phyloP scores from a whole-genome alignment of 129 eudicot genomes.

The Flaveria bidentis region DNA sequence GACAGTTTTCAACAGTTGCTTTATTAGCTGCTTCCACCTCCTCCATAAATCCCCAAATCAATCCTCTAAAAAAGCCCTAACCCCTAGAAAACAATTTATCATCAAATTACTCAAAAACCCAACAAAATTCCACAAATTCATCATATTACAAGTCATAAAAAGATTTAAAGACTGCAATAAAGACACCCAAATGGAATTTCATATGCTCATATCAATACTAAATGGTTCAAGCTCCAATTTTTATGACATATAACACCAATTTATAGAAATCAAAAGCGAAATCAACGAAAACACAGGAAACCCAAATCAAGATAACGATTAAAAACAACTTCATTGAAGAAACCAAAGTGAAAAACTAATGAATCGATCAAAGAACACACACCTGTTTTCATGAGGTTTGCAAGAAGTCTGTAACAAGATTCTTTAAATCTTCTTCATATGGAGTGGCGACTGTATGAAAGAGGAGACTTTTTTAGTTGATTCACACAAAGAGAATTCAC shows the following conservation, averaged over 20 bases:
- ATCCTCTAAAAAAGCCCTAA: neutral
- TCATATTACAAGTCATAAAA: neutral
- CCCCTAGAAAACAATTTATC: too few relatives aligned
- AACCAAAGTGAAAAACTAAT: slow-evolving; percentile 8
- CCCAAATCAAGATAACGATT: slow-evolving; percentile 25
- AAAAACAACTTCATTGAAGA: slow-evolving; percentile 15
- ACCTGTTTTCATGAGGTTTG: slow-evolving; percentile 43
- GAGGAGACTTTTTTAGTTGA: slow-evolving; percentile 53
- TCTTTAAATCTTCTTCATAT: slow-evolving; percentile 47
- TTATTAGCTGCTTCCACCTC: slow-evolving; percentile 82
- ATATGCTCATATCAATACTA: slow-evolving; percentile 9
- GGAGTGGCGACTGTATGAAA: slow-evolving; percentile 56
- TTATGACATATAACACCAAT: neutral
- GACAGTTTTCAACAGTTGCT: slow-evolving; percentile 82
- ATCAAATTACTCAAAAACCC: slow-evolving; percentile 15
- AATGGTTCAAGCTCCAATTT: slow-evolving; percentile 14
- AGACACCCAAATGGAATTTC: slow-evolving; percentile 9
- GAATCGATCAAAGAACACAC: slow-evolving; percentile 32
- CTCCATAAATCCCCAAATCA: slow-evolving; percentile 56
- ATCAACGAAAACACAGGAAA: neutral
- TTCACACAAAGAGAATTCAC: slow-evolving; percentile 42
- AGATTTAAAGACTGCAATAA: neutral
- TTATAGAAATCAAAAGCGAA: neutral
- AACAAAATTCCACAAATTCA: neutral
- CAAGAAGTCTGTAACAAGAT: slow-evolving; percentile 41